Evolutionary conservation across 2,329 filamentous ascomycete species (phyloP).

Genomic region (Mycosphaerella sp.): DNA sequence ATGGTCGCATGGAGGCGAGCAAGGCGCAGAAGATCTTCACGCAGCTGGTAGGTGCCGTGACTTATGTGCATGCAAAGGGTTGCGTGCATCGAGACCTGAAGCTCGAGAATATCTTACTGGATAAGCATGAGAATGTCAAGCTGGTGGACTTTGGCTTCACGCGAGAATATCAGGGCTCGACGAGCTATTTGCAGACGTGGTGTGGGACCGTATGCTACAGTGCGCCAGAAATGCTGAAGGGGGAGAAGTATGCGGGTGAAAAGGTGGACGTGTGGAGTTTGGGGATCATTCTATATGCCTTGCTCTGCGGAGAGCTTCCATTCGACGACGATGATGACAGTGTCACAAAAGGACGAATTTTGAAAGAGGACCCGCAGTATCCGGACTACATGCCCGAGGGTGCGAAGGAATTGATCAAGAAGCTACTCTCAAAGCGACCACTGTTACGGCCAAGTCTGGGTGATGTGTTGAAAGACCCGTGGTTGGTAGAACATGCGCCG

Average conservation of each 20-base stretch:
- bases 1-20: conserved; percentile 74
- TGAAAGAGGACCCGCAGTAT: conserved; percentile 78
- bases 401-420: conserved; percentile 68
- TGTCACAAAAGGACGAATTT: conserved; percentile 75
- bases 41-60: conserved; percentile 88
- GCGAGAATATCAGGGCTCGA: conserved; percentile 89
- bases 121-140: conserved; percentile 97
- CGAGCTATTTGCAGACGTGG: conserved; percentile 93
- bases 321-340: conserved; percentile 97
- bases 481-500: conserved; percentile 78
- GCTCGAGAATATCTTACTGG: conserved; percentile 90
- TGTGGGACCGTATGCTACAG: conserved; percentile 98
- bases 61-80: conserved; percentile 89
- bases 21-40: conserved; percentile 96
- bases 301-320: conserved; percentile 78
- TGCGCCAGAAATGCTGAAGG: conserved; percentile 96
- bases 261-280: conserved; percentile 97
- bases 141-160: conserved; percentile 98
- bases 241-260: conserved; percentile 94
- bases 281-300: conserved; percentile 75
- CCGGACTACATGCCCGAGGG: conserved; percentile 73
- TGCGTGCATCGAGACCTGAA: conserved; percentile 97
- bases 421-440: conserved; percentile 84
- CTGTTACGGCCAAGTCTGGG: conserved; percentile 72
- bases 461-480: conserved; percentile 82